Evolutionary conservation across 371 early-diverging fungal genomes (phyloP), one percentile per base, ranked within the genome.

Genomic region (Lichtheimia corymbifera): DNA sequence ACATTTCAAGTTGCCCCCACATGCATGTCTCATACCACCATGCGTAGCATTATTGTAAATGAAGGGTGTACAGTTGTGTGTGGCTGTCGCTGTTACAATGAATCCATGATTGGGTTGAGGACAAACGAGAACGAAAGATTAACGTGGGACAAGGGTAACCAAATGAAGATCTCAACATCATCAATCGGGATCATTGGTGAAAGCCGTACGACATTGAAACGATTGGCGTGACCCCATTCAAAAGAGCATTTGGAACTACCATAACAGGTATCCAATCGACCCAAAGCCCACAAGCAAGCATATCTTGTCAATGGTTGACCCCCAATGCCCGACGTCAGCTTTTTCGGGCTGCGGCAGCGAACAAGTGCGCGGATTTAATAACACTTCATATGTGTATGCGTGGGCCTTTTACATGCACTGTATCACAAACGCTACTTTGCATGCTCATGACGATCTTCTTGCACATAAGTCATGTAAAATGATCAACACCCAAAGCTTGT

Each of bases 191-290:
- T 59, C 61, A 61, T 61, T 53, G 61, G 61, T 27, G 25, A 61
- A 44, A 11, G 43, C 28, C 45, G 61, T 61, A 27, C 47, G 41
- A 61, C 61, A 61, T 61, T 61, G 52, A 44, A 53, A 44, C 30
- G 45, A 28, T 35, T 35, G 35, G 35, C 35, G 35, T 35, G 35
- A 35, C 35, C 7, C 35, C 35, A 35, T 35, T 35, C 35, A 35
- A 35, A 61, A 59, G 42, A 44, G 61, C 61, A 61, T 61, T 61
- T 52, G 61, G 61, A 53, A 61, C 53, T 61, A 27, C 61, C 54
- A 44, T 53, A 61, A 50, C 22, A 43, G 45, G 61, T 20, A 61
- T 58, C 3, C 28, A 50, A 50, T 45, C 50, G 18, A 20, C 15
- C 25, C 17, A 18, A 17, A 35, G 35, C 59, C 44, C 24, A 22